Conservation (phyloP, 1,284 basidiomycete genomes). For the Fomes fomentarius region DNA sequence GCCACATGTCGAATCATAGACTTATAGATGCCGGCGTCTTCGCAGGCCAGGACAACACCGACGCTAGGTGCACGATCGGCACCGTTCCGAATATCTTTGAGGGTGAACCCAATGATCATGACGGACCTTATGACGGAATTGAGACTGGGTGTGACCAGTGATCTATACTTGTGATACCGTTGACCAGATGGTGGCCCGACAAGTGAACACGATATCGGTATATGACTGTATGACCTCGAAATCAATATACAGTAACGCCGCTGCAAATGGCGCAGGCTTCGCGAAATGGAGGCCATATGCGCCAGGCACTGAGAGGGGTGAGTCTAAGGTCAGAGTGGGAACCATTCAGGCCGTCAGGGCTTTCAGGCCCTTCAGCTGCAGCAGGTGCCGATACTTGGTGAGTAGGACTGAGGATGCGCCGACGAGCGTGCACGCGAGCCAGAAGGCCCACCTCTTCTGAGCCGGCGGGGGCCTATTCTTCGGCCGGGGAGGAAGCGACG, state of each 20-base stretch:
- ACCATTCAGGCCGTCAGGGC: too few species aligned
- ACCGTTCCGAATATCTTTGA: conserved; percentile 53
- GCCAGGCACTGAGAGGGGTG: too few species aligned
- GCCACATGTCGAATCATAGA: too few species aligned
- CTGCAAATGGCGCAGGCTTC: too few species aligned
- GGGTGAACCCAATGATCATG: conserved; percentile 48
- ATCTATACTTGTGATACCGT: too few species aligned
- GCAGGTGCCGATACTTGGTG: not conserved
- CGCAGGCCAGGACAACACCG: conserved; percentile 57
- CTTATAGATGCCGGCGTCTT: not conserved
- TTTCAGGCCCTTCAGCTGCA: too few species aligned
- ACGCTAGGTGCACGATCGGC: conserved; percentile 52
- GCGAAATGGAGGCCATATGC: too few species aligned
- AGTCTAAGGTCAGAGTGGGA: too few species aligned
- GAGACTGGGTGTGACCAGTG: conserved; percentile 57
- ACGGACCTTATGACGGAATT: conserved; percentile 63
- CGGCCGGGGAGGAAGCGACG: conserved; percentile 42
- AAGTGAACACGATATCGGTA: too few species aligned
- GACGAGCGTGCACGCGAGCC: conserved; percentile 19
- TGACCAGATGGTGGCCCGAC: too few species aligned
- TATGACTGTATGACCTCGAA: too few species aligned
- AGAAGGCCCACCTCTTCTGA: conserved; percentile 24
- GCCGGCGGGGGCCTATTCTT: not conserved
- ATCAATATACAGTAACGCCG: too few species aligned
- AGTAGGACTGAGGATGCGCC: not conserved